phyloP scores from a whole-genome alignment of 2,329 filamentous ascomycete species.

The Rhinocladiella mackenziei region DNA sequence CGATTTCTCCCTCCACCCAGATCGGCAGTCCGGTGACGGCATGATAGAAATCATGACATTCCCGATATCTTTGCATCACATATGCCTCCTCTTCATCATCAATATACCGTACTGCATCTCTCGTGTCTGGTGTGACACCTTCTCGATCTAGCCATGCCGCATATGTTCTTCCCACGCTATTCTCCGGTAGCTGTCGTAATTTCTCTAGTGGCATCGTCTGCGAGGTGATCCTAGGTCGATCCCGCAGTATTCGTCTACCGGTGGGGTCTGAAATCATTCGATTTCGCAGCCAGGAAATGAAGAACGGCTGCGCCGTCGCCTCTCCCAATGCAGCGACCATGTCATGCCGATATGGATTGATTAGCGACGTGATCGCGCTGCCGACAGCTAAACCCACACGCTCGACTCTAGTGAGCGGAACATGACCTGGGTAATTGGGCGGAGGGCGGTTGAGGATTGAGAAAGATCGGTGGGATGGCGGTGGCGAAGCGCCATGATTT shows the following conservation, averaged over 20 bases:
- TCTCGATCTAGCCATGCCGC: constrained; percentile 89
- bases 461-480: constrained; percentile 52
- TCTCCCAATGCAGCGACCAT: constrained; percentile 93
- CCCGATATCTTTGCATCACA: constrained; percentile 96
- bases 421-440: constrained; percentile 87
- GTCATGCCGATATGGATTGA: constrained; percentile 78
- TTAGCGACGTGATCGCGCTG: constrained; percentile 56
- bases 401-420: constrained; percentile 77
- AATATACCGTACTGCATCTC: constrained; percentile 77
- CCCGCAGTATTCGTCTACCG: constrained; percentile 84
- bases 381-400: constrained; percentile 65
- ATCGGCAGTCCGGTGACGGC: constrained; percentile 86
- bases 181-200: constrained; percentile 67
- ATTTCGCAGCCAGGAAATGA: constrained; percentile 84
- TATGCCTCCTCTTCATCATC: constrained; percentile 95
- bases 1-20: constrained; percentile 91
- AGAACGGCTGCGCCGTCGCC: constrained; percentile 89
- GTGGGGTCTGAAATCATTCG: constrained; percentile 83
- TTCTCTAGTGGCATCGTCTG: constrained; percentile 61
- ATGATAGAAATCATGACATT: constrained; percentile 98
- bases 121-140: constrained; percentile 86
- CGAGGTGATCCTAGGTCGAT: constrained; percentile 83
- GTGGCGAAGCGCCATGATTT: neutral
- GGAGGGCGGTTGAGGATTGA: constrained; percentile 79
- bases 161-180: constrained; percentile 77